Percentiles rank a stretch among this genome's conserved stretches.
phyloP scores from a whole-genome alignment of 495 filamentous ascomycete genomes.

The Elaphomyces granulatus region DNA sequence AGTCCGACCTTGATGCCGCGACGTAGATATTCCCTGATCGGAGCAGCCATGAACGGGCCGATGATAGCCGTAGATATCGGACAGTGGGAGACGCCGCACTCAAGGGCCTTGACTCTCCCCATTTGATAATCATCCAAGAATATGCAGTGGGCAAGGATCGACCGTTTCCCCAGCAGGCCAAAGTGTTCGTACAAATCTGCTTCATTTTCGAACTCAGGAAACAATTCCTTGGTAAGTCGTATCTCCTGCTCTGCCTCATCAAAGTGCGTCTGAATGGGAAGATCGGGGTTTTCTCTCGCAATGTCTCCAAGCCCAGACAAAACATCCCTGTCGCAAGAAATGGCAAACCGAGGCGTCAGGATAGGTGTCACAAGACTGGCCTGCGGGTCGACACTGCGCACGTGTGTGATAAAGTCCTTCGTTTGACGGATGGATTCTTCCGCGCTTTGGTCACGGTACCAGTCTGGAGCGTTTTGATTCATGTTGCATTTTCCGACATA shows the following conservation, averaged over 20 bases:
- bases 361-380: constrained; percentile 38
- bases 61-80: constrained; percentile 50
- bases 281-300: constrained; percentile 31
- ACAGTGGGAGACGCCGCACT: constrained; percentile 48
- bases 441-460: constrained; percentile 39
- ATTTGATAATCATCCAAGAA: constrained; percentile 43
- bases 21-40: constrained; percentile 40
- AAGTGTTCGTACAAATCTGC: constrained; percentile 40
- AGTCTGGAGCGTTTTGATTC: constrained; percentile 44
- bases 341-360: constrained; percentile 51
- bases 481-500: constrained; percentile 54
- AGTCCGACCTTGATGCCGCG: constrained; percentile 49
- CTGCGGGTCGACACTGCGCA: constrained; percentile 27
- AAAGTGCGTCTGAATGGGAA: constrained; percentile 53
- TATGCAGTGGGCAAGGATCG: constrained; percentile 52
- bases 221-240: constrained; percentile 32
- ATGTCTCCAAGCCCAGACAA: constrained; percentile 39
- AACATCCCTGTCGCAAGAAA: constrained; percentile 39
- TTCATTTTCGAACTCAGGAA: constrained; percentile 38
- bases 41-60: constrained; percentile 46
- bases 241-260: constrained; percentile 46
- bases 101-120: constrained; percentile 25
- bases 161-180: constrained; percentile 37
- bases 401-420: constrained; percentile 34
- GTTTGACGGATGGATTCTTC: constrained; percentile 38